These are phyloP conservation scores for Thyridium curvatum DNA, from an alignment of 2,329 filamentous ascomycete genomes.

Conservation along the genomic window DNA sequence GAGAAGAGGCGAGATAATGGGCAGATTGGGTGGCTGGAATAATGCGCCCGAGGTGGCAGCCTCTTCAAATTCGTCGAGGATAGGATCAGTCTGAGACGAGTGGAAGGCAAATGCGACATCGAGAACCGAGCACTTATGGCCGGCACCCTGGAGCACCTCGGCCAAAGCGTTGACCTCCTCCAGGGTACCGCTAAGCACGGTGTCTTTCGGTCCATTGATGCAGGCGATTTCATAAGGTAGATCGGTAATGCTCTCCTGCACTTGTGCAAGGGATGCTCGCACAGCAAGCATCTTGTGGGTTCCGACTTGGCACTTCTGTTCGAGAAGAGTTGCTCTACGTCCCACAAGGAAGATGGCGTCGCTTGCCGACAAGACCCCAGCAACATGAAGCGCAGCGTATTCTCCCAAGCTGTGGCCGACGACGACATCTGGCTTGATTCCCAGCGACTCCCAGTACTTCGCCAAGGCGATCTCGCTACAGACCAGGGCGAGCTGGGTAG, in stretches of 20 bases:
- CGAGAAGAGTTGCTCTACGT: constrained; percentile 49
- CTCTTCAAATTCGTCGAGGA: constrained; percentile 41
- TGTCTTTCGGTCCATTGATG: constrained; percentile 57
- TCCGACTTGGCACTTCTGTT: constrained; percentile 40
- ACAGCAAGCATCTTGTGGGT: constrained; percentile 28
- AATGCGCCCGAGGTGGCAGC: constrained; percentile 19
- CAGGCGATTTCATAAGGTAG: constrained; percentile 43
- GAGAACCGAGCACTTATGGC: constrained; percentile 24
- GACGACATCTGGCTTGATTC: constrained; percentile 34
- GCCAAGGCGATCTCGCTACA: constrained; percentile 34
- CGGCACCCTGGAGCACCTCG: constrained; percentile 3
- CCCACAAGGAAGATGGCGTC: constrained; percentile 60
- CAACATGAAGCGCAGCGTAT: constrained; percentile 54
- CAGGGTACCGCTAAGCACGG: constrained; percentile 47
- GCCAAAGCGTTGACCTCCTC: neutral
- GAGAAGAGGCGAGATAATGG: constrained; percentile 50
- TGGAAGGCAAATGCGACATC: constrained; percentile 30
- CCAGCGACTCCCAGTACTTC: constrained; percentile 30
- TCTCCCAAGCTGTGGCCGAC: constrained; percentile 53
- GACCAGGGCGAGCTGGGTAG: constrained; percentile 30
- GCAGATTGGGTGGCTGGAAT: constrained; percentile 42
- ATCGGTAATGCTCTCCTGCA: constrained; percentile 13
- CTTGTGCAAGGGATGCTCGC: constrained; percentile 14
- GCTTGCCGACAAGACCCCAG: constrained; percentile 54
- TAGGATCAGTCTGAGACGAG: constrained; percentile 27